A percentile compares a stretch with the other conserved stretches of the same genome.
Evolutionary conservation across 75 land plant species (phyloP).

Genomic region (Picea sitchensis): DNA sequence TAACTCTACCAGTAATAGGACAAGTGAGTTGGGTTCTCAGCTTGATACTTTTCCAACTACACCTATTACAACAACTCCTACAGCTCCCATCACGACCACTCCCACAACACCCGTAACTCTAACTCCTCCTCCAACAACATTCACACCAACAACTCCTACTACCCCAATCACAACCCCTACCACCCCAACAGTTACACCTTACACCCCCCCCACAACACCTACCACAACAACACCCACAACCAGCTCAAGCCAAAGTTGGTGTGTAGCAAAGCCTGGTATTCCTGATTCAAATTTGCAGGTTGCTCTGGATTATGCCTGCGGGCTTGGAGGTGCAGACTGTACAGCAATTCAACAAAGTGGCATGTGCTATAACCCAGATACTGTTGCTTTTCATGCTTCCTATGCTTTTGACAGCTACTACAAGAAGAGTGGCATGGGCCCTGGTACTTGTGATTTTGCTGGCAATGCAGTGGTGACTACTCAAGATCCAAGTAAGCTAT

Average conservation of each 20-base stretch:
- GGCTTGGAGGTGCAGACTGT: constrained; percentile 76
- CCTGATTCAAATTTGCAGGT: constrained; percentile 41
- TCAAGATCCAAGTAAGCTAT: constrained; percentile 65
- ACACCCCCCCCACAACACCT: neutral
- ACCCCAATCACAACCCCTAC: too few species aligned
- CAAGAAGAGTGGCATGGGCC: constrained; percentile 23
- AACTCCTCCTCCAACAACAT: too few species aligned
- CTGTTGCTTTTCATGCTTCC: constrained; percentile 54
- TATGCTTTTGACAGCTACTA: constrained; percentile 42
- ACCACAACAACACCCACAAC: too few species aligned
- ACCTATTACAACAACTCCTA: too few species aligned
- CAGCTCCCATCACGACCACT: too few species aligned
- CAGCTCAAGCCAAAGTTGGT: constrained; percentile 11
- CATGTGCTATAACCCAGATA: constrained; percentile 60
- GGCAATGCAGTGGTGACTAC: constrained; percentile 57
- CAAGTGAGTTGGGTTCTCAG: too few species aligned
- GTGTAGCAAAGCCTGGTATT: constrained; percentile 77
- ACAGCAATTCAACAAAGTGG: constrained; percentile 52
- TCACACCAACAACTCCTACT: too few species aligned
- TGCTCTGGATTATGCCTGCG: constrained; percentile 87
- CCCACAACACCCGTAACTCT: too few species aligned
- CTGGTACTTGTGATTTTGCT: constrained; percentile 50
- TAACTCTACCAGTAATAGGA: too few species aligned
- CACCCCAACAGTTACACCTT: too few species aligned
- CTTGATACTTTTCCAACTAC: too few species aligned